A percentile compares a stretch with the other conserved stretches of the same genome.
phyloP scores from a whole-genome alignment of 129 eudicot genomes.

The Scalesia atractyloides region DNA sequence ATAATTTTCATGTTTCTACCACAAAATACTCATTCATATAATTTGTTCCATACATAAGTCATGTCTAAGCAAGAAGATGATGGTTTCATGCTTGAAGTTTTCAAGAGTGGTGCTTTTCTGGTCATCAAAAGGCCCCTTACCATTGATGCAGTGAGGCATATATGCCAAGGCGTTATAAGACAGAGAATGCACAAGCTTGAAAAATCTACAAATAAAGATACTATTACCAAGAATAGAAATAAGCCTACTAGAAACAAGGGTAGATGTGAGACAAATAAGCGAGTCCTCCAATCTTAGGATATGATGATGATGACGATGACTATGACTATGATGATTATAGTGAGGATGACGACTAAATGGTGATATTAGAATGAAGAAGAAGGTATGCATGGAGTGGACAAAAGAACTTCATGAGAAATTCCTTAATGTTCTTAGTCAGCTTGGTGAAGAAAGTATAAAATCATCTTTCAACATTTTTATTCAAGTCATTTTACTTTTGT shows the following conservation, averaged over 20 bases:
- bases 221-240: background rate
- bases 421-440: conserved; percentile 33
- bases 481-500: background rate
- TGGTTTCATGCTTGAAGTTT: conserved; percentile 17
- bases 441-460: conserved; percentile 50
- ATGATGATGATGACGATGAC: background rate
- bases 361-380: conserved; percentile 19
- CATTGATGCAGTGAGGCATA: conserved; percentile 21
- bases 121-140: conserved; percentile 36
- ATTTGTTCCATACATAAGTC: conserved; percentile 20
- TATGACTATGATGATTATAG: too few species aligned
- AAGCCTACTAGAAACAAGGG: background rate
- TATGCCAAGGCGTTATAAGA: conserved; percentile 33
- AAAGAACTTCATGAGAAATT: conserved; percentile 48
- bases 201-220: background rate
- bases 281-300: background rate
- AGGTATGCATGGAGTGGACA: conserved; percentile 46
- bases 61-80: conserved; percentile 39
- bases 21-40: background rate
- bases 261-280: background rate
- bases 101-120: conserved; percentile 38
- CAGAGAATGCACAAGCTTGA: conserved; percentile 28
- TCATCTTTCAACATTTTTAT: conserved; percentile 1
- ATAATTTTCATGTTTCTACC: background rate
- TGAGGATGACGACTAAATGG: background rate